Conservation (phyloP, 2,329 filamentous ascomycete species). For the Metarhizium robertsii region DNA sequence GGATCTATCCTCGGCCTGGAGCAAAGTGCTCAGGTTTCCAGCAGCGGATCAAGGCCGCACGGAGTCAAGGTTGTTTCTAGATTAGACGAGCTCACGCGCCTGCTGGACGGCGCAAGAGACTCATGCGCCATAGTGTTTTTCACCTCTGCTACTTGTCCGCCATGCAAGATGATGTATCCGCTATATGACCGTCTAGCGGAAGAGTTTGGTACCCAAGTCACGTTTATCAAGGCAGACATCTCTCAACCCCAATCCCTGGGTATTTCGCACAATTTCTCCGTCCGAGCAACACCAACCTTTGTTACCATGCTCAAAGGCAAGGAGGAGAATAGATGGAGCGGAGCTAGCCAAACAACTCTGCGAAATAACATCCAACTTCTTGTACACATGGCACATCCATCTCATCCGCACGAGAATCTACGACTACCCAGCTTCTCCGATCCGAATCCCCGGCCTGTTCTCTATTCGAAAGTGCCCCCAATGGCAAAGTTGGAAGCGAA, state of each 20-base stretch:
- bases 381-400: slow-evolving; percentile 63
- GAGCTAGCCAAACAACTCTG: slow-evolving; percentile 60
- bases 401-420: slow-evolving; percentile 66
- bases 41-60: slow-evolving; percentile 2
- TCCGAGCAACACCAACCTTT: slow-evolving; percentile 80
- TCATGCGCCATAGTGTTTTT: slow-evolving; percentile 83
- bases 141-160: slow-evolving; percentile 76
- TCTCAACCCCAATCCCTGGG: slow-evolving; percentile 53
- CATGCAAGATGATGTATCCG: slow-evolving; percentile 77
- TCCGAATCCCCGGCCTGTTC: slow-evolving; percentile 53
- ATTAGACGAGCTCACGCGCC: slow-evolving; percentile 17
- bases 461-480: slow-evolving; percentile 72
- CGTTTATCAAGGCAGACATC: slow-evolving; percentile 78
- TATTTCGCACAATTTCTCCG: slow-evolving; percentile 54
- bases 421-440: slow-evolving; percentile 61
- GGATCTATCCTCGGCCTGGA: slow-evolving; percentile 46
- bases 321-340: slow-evolving; percentile 72
- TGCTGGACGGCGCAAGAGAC: slow-evolving; percentile 47
- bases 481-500: slow-evolving; percentile 74
- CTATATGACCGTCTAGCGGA: slow-evolving; percentile 71
- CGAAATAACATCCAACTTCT: slow-evolving; percentile 64
- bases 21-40: slow-evolving; percentile 21
- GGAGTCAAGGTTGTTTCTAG: slow-evolving; percentile 52
- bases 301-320: slow-evolving; percentile 71
- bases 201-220: slow-evolving; percentile 57